Evolutionary conservation across 2,329 filamentous ascomycete genomes (phyloP).

Genomic region (Fusarium camptoceras): DNA sequence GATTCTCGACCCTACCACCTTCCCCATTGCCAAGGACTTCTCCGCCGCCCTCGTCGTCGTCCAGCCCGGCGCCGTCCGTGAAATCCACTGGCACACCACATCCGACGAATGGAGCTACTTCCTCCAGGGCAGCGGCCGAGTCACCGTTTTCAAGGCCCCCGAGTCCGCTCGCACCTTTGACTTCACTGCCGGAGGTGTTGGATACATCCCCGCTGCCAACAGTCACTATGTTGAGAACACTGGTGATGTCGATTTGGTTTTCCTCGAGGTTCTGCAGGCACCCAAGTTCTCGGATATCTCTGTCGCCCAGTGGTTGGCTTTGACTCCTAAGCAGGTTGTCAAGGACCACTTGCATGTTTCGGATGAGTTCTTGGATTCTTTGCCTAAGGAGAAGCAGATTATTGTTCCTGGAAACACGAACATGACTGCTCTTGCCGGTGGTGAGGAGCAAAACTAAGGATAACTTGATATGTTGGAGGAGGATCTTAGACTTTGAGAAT

Average conservation of each 20-base stretch:
- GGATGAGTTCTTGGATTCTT: constrained; percentile 7
- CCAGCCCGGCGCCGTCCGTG: constrained; percentile 5
- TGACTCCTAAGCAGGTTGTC: constrained; percentile 14
- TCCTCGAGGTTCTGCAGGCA: constrained; percentile 21
- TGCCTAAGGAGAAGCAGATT: constrained; percentile 19
- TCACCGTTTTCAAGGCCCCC: constrained; percentile 11
- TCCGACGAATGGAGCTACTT: constrained; percentile 25
- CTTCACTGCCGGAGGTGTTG: constrained; percentile 13
- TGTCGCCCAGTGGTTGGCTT: constrained; percentile 15
- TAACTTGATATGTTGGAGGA: not conserved
- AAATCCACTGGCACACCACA: constrained; percentile 23
- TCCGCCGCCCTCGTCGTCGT: constrained; percentile 13
- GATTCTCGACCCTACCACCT: constrained; percentile 10
- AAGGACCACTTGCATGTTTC: constrained; percentile 25
- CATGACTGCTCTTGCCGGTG: constrained; percentile 5
- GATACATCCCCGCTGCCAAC: constrained; percentile 15
- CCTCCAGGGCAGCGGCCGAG: constrained; percentile 10
- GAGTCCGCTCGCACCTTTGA: constrained; percentile 11
- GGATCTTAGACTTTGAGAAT: not conserved
- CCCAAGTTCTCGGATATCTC: constrained; percentile 19
- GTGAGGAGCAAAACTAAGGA: not conserved
- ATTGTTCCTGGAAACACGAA: constrained; percentile 11
- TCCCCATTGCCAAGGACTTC: constrained; percentile 14
- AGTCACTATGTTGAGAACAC: constrained; percentile 25
- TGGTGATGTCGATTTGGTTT: constrained; percentile 8